Percentiles rank a stretch among this genome's conserved stretches.
Conservation (phyloP, 139 green algal genomes). For the Chlorella sp. region DNA sequence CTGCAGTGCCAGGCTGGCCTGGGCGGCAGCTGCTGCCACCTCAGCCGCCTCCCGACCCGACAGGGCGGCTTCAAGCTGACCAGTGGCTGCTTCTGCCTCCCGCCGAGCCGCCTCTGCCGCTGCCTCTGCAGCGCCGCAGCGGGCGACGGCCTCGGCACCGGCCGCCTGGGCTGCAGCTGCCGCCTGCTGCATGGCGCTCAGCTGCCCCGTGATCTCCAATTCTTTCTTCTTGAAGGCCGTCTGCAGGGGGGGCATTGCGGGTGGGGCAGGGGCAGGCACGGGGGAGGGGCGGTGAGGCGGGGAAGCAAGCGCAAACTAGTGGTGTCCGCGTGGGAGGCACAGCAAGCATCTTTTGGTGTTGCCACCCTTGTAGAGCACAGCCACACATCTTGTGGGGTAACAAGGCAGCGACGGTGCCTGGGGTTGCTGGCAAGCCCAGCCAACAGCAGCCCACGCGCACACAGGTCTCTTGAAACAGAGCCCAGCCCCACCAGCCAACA, state of each 20-base stretch:
- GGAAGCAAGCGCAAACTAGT: background rate
- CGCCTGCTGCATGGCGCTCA: slow-evolving; percentile 18
- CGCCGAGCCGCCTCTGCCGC: slow-evolving; percentile 9
- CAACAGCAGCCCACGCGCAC: background rate
- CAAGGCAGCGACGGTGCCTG: no score
- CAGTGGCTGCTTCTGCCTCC: slow-evolving; percentile 11
- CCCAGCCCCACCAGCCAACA: background rate
- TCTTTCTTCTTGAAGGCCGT: slow-evolving; percentile 47
- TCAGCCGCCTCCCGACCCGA: slow-evolving; percentile 1
- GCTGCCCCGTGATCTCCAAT: slow-evolving; percentile 12
- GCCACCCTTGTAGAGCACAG: no score
- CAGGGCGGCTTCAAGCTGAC: background rate
- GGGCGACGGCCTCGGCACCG: background rate
- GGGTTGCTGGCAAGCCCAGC: no score
- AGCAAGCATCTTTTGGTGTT: no score
- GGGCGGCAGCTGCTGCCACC: slow-evolving; percentile 10
- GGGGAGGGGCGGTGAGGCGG: background rate
- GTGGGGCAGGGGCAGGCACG: background rate
- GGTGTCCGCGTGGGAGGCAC: no score
- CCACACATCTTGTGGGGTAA: no score
- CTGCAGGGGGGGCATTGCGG: slow-evolving; percentile 31
- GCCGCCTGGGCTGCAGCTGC: slow-evolving; percentile 11
- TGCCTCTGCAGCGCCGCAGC: slow-evolving; percentile 22
- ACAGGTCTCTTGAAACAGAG: no score
- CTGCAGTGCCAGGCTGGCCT: slow-evolving; percentile 11